Percentiles rank a stretch among this genome's conserved stretches.
Conservation (phyloP, 2,329 filamentous ascomycete species). For the Claviceps monticola region DNA sequence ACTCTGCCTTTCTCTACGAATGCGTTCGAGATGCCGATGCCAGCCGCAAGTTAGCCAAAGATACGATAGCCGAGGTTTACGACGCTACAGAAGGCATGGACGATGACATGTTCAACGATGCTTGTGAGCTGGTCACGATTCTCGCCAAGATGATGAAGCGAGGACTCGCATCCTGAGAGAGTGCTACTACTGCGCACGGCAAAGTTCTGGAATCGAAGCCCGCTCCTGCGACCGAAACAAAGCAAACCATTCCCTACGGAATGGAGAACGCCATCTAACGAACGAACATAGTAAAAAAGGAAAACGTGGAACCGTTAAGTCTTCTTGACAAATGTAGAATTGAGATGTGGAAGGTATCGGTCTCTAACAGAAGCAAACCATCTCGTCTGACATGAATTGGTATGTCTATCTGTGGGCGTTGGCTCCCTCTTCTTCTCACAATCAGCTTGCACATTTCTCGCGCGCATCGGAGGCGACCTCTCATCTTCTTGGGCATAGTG, state of each 20-base stretch:
- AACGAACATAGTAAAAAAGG: background rate
- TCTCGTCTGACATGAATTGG: background rate
- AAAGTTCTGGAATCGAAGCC: conserved; percentile 20
- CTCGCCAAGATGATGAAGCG: conserved; percentile 82
- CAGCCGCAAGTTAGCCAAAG: conserved; percentile 63
- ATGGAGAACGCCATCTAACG: conserved; percentile 31
- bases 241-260: conserved; percentile 18
- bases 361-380: background rate
- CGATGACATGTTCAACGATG: conserved; percentile 88
- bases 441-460: background rate
- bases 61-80: conserved; percentile 82
- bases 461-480: no score
- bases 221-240: conserved; percentile 11
- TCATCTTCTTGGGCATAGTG: no score
- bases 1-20: conserved; percentile 85
- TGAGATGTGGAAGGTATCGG: background rate
- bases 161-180: conserved; percentile 34
- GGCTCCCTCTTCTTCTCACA: background rate
- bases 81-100: conserved; percentile 85
- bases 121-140: conserved; percentile 73
- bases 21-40: conserved; percentile 71
- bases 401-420: background rate
- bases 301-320: background rate
- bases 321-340: background rate
- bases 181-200: conserved; percentile 17